Evolutionary conservation across 2,329 filamentous ascomycete species (phyloP), one percentile per base, ranked within the genome.

Genomic region (Fusarium sublunatum): DNA sequence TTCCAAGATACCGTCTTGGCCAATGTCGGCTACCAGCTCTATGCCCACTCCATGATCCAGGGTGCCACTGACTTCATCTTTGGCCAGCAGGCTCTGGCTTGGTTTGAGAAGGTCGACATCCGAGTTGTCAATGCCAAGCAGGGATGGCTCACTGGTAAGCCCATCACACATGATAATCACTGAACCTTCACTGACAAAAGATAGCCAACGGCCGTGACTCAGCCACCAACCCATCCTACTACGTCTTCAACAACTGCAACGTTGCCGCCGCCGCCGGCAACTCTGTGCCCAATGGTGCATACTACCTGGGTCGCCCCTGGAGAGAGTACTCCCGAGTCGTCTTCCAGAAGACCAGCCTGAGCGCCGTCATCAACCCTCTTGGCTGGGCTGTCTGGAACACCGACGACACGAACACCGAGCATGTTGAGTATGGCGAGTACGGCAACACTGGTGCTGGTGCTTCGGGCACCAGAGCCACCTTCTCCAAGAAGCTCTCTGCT

Each of bases 361-460:
- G 77, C 8, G 74, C 76, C 24, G 84, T 89, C 19, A 81, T 90
- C 67, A 88, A 88, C 66, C 57, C 78, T 2, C 81, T 81, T 0
- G 88, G 87, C 0, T 90, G 88, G 87, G 72, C 67, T 3, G 69
- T 77, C 26, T 90, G 87, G 87, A 80, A 80, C 54, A 74, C 65
- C 2, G 77, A 76, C 3, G 76, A 81, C 39, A 70, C 78, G n/a
- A 78, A 80, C 32, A 86, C 83, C 2, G 78, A 76, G 31, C 75
- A 84, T 39, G 82, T 88, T 2, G 73, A 77, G 25, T 89, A 84
- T 61, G 83, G 75, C 9, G 88, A 90, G 77, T 89, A 83, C 68
- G 74, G 66, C 19, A 90, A 90, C 73, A 80, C 79, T 2, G 88
- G 88, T 2, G 70, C 76, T 29, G 87, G 88, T 3, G 78, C 86